These are phyloP conservation scores for Singerocomus inundabilis DNA, from an alignment of 1,284 basidiomycete genomes.

Conservation along the genomic window DNA sequence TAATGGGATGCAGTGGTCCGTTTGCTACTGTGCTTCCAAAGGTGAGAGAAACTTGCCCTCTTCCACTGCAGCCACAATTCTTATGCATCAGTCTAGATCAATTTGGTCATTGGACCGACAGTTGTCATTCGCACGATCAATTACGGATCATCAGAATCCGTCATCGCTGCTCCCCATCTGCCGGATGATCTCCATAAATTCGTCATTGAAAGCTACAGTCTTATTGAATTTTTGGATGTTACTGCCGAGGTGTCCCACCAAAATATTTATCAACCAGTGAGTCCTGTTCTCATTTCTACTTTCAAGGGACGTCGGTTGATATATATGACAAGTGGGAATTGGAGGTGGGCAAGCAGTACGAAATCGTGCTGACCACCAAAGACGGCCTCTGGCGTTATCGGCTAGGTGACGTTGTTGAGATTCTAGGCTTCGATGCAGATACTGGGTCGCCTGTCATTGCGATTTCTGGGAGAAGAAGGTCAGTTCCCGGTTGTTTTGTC, in stretches of 20 bases:
- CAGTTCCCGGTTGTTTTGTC: not conserved
- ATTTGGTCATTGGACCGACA: conserved; percentile 2
- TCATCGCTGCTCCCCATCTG: not conserved
- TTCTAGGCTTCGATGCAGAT: conserved; percentile 5
- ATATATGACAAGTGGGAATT: conserved; percentile 8
- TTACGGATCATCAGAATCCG: conserved; percentile 5
- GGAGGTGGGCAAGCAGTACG: conserved; percentile 7
- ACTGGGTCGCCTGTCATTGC: conserved; percentile 9
- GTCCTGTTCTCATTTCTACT: not conserved
- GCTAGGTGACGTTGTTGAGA: conserved; percentile 4
- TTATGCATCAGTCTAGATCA: not conserved
- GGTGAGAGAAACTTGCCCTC: not conserved
- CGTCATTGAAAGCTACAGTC: not conserved
- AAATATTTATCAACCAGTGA: conserved; percentile 2
- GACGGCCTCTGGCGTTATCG: conserved; percentile 16
- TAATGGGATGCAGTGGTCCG: conserved; percentile 7
- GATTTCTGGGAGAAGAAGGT: conserved; percentile 6
- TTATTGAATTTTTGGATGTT: conserved; percentile 8
- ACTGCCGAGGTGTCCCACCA: not conserved
- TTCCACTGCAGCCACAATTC: not conserved
- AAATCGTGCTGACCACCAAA: conserved; percentile 11
- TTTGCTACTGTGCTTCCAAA: conserved; percentile 9
- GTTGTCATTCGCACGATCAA: conserved; percentile 1
- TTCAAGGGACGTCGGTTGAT: not conserved
- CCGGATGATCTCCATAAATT: not conserved